These are phyloP conservation scores for Linderina pennispora DNA, from an alignment of 192 early-diverging fungal species.

Conservation along the genomic window DNA sequence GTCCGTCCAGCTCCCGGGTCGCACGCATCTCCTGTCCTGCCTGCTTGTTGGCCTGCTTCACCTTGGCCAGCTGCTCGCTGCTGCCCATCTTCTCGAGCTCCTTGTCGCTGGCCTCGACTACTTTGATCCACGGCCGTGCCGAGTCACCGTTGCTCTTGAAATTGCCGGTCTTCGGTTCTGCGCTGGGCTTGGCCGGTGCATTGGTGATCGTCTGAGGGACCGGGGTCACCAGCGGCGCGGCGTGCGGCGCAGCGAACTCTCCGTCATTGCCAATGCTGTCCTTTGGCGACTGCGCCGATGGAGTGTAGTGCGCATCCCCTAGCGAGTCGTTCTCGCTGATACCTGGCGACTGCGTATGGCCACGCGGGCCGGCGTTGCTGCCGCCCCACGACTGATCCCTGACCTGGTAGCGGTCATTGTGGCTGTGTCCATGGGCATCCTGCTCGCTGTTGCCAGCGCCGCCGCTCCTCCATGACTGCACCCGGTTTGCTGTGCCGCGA, in stretches of 20 bases:
- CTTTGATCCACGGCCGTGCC: conserved; percentile 40
- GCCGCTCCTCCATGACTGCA: conserved; percentile 16
- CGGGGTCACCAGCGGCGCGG: conserved; percentile 29
- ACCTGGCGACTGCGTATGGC: conserved; percentile 11
- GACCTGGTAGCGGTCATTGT: conserved; percentile 10
- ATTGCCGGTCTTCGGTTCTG: conserved; percentile 8
- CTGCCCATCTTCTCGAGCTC: conserved; percentile 41
- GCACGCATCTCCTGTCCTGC: conserved; percentile 28
- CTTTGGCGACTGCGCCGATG: conserved; percentile 8
- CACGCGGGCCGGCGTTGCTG: conserved; percentile 17
- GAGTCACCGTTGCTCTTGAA: conserved; percentile 8
- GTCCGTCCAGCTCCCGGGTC: conserved; percentile 13
- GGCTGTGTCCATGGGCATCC: no score
- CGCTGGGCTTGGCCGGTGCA: conserved; percentile 10
- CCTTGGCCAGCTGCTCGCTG: conserved; percentile 6
- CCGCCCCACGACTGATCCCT: conserved; percentile 32
- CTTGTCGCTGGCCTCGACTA: conserved; percentile 30
- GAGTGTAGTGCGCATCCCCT: conserved; percentile 6
- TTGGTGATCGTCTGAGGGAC: conserved; percentile 29
- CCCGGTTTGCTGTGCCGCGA: conserved; percentile 3
- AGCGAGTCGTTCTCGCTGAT: conserved; percentile 23
- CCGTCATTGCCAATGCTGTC: not conserved
- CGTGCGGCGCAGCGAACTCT: conserved; percentile 14
- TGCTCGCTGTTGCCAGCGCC: conserved; percentile 3
- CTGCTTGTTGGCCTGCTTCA: conserved; percentile 13